These are phyloP conservation scores for Aureobasidium sp. DNA, from an alignment of 2,329 filamentous ascomycete genomes.

Conservation along the genomic window DNA sequence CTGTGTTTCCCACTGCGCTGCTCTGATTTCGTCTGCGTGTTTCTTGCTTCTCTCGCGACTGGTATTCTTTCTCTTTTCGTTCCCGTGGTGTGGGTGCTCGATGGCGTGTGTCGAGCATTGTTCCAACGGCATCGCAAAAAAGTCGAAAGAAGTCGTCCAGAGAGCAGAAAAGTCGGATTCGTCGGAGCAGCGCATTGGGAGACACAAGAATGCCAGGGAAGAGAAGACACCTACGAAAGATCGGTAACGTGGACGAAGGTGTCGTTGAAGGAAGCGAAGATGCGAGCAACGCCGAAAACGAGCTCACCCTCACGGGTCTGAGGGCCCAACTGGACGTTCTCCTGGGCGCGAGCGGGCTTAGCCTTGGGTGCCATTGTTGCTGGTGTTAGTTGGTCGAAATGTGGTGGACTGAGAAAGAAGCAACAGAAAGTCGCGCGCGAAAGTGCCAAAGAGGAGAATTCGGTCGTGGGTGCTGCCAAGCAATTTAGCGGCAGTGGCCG, in stretches of 20 bases:
- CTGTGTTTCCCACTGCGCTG: neutral
- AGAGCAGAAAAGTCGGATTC: neutral
- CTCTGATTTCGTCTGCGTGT: neutral
- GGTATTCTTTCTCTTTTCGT: neutral
- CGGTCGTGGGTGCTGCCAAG: constrained; percentile 16
- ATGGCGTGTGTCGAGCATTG: neutral
- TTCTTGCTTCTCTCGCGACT: neutral
- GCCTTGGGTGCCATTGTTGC: constrained; percentile 88
- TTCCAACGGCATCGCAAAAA: neutral
- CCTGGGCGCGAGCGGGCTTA: constrained; percentile 68
- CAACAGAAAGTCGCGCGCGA: neutral
- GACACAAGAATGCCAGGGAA: neutral
- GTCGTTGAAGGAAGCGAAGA: constrained; percentile 74
- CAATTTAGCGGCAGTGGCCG: neutral
- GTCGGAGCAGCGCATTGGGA: constrained; percentile 3
- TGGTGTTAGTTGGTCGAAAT: constrained; percentile 19
- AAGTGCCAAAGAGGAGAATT: constrained; percentile 3
- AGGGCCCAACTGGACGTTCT: constrained; percentile 98
- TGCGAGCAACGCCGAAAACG: constrained; percentile 95
- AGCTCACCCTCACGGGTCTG: constrained; percentile 96
- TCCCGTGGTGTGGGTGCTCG: neutral
- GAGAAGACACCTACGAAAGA: constrained; percentile 52
- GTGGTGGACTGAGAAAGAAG: constrained; percentile 12
- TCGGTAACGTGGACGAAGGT: constrained; percentile 92
- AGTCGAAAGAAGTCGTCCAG: neutral